These are phyloP conservation scores for Pyrus hybrid DNA, from an alignment of 331 rosid species.

Conservation along the genomic window DNA sequence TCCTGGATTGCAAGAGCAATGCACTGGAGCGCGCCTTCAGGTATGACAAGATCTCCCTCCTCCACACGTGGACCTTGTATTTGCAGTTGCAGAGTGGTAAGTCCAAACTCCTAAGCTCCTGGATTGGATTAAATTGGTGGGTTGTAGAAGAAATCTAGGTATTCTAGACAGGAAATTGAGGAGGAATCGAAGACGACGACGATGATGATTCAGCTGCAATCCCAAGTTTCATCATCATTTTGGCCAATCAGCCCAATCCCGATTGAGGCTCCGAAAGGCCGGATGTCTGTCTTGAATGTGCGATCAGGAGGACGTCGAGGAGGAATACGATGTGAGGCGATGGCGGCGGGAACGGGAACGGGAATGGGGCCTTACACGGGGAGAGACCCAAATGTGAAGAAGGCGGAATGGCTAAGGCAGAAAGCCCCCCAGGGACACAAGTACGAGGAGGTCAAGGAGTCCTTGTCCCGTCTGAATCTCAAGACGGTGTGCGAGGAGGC, in stretches of 20 bases:
- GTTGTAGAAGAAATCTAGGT: background rate
- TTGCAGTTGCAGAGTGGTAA: background rate
- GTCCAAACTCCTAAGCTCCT: background rate
- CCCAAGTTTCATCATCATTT: background rate
- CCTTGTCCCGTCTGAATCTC: conserved; percentile 66
- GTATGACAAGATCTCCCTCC: background rate
- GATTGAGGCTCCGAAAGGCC: background rate
- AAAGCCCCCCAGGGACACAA: conserved; percentile 73
- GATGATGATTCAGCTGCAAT: conserved; percentile 32
- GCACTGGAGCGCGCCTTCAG: background rate
- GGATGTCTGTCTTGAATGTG: background rate
- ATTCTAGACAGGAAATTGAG: background rate
- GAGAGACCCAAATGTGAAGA: conserved; percentile 68
- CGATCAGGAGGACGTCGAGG: background rate
- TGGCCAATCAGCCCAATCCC: background rate
- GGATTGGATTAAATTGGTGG: background rate
- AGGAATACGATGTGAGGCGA: conserved; percentile 1
- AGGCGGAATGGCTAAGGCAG: conserved; percentile 83
- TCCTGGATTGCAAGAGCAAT: background rate
- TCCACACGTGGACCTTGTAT: background rate
- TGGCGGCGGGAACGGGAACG: background rate
- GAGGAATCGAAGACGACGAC: conserved; percentile 10
- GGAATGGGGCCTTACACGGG: conserved; percentile 64
- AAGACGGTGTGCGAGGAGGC: conserved; percentile 95
- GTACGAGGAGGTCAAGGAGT: conserved; percentile 46